Percentiles rank a stretch among this genome's conserved stretches.
Conservation (phyloP, 2,329 filamentous ascomycete species). For the Cladophialophora carrionii region DNA sequence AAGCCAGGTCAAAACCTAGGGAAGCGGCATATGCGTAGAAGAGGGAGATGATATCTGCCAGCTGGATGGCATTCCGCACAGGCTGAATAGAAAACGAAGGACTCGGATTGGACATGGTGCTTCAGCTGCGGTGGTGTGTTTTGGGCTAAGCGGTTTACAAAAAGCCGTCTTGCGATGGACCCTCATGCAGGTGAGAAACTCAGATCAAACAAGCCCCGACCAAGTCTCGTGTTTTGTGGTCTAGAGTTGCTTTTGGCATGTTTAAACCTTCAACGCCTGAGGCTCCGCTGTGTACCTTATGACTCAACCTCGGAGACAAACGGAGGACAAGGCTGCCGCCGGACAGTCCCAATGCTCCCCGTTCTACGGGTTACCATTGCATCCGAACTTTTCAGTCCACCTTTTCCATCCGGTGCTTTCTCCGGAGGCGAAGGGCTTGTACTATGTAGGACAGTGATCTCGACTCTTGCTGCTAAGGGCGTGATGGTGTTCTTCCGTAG, state of each 20-base stretch:
- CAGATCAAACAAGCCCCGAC: background rate
- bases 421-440: background rate
- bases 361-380: background rate
- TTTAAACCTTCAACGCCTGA: background rate
- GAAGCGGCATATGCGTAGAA: conserved; percentile 51
- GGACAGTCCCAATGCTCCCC: conserved; percentile 3
- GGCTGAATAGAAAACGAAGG: conserved; percentile 29
- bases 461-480: background rate
- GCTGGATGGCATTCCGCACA: conserved; percentile 50
- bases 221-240: background rate
- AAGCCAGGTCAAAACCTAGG: conserved; percentile 59
- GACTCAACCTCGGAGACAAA: background rate
- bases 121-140: background rate
- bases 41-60: conserved; percentile 48
- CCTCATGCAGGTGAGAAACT: background rate
- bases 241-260: conserved; percentile 14
- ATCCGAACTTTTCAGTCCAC: background rate
- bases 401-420: background rate
- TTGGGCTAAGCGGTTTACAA: background rate
- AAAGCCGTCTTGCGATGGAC: background rate
- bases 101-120: conserved; percentile 12
- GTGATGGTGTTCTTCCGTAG: too few species aligned
- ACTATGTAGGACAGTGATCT: background rate
- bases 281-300: background rate
- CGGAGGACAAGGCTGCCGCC: background rate